A percentile compares a stretch with the other conserved stretches of the same genome.
These are phyloP conservation scores for Otatea glauca DNA, from an alignment of 176 grass and related monocot genomes.

Conservation along the genomic window DNA sequence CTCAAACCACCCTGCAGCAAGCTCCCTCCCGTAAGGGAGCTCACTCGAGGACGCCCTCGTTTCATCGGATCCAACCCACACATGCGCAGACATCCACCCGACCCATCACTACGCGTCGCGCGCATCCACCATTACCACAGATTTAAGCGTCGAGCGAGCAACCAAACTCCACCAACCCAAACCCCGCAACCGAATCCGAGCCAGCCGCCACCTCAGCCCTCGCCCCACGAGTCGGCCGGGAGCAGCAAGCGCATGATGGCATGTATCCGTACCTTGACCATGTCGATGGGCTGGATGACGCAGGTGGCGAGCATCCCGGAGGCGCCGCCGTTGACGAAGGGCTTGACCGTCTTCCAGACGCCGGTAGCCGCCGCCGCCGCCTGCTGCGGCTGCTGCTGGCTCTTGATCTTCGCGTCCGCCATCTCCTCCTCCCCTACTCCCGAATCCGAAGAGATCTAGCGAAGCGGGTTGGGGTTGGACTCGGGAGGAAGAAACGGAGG, in stretches of 20 bases:
- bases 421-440: conserved; percentile 35
- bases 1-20: neutral
- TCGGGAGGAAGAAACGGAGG: conserved; percentile 18
- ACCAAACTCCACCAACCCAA: neutral
- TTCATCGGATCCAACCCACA: conserved; percentile 32
- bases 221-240: neutral
- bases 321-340: conserved; percentile 87
- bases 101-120: neutral
- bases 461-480: neutral
- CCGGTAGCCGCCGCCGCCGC: conserved; percentile 49
- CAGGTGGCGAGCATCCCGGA: conserved; percentile 98
- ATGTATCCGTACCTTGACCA: conserved; percentile 73
- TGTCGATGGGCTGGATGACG: conserved; percentile 98
- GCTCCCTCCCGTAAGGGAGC: neutral
- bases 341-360: conserved; percentile 87
- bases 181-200: neutral
- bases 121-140: neutral
- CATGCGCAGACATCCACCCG: neutral
- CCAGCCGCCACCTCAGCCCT: neutral
- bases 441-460: conserved; percentile 30
- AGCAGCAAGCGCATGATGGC: neutral
- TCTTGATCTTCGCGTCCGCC: conserved; percentile 65
- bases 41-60: neutral
- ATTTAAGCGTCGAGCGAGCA: conserved; percentile 9
- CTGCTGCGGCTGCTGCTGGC: conserved; percentile 21